Evolutionary conservation across 345 rosid species (phyloP), one percentile per base, ranked within the genome.

Genomic region (Durio zibethinus): DNA sequence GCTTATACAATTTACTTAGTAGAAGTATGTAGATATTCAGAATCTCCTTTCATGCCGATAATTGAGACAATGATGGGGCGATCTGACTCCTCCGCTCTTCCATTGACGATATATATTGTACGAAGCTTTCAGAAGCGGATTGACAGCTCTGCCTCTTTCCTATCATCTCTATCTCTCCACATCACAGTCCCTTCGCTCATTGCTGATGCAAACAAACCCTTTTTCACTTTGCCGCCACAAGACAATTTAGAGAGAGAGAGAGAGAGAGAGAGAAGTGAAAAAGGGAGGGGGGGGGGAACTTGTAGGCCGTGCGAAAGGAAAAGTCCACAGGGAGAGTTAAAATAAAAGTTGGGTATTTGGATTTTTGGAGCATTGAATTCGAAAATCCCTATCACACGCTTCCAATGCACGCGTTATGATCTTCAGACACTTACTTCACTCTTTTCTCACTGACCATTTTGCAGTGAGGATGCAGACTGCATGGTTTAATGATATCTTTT

Each of bases 11-110:
- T 53, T 0, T 29, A 61, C 10, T 0, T 12, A 33, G 1, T 16
- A 10, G 3, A 0, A 53, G 3, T 7, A 33, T 15, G 20, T 3
- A 18, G 8, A 36, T 60, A 29, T 60, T 2, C 3, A 7, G 42
- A 12, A 1, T 62, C 1, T 15, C 2, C 20, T 4, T 14, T 4
- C 35, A 64, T 27, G 40, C 38, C 48, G 74, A 83, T 84, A 79
- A 84, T 83, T 83, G 85, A 83, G 88, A 85, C 80, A 87, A 87
- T 85, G 87, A 87, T 87, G 83, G 87, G 81, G 86, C 84, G 12
- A 36, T 85, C 88, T 87, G 85, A 73, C 72, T 12, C 47, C 60
- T 54, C 9, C 48, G 29, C 16, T 38, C 70, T 36, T 43, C 73
- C 21, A 63, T 72, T 16, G 35, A 68, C 40, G 74, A 31, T 76